Evolutionary conservation across 2,329 filamentous ascomycete genomes (phyloP), one percentile per base, ranked within the genome.

Genomic region (Penicillium oxalicum): DNA sequence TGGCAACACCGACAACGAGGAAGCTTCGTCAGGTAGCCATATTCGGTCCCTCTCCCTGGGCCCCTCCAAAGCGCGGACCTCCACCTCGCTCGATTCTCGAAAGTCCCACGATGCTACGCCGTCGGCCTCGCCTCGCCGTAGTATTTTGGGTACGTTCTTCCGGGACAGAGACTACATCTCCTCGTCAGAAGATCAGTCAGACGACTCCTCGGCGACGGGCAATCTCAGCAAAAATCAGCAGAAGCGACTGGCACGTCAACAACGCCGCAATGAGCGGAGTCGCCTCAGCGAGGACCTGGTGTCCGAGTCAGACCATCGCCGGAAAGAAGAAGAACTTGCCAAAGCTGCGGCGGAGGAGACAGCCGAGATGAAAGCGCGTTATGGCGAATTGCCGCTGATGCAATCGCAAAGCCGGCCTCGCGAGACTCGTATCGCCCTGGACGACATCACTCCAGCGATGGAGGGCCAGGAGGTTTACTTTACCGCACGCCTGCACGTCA

Each of bases 401-500:
- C 77, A 77, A 64, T 84, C 81, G 12, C 73, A 73, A 51, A 70
- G 75, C 48, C 72, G 74, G 64, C 69, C 74, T 50, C 64, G 73
- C 43, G 69, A 79, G 53, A 59, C 69, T 3, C 74, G 78, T 11
- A 62, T 73, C 46, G 68, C 74, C 25, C 68, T 85, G 13, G 71
- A 76, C 11, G 70, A 76, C 37, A 74, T 85, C 44, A 74, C 72
- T 5, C 63, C 70, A 3, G 69, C 71, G n/a, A 70, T 77, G 49
- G 73, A 77, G 18, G 84, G 83, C 32, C 71, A 82, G 57, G 73
- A 79, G 54, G 75, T 89, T 43, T 70, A 73, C 47, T 89, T 91
- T 70, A 81, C 82, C 36, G 86, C 84, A 33, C 79, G 88, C 32
- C 74, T 93, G 18, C 86, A 91, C 67, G 88, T 90, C 48, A 77